Percentiles rank a stretch among this genome's conserved stretches.
phyloP scores from a whole-genome alignment of 1,139 yeast genomes.

The Lodderomyces jiufengensis region DNA sequence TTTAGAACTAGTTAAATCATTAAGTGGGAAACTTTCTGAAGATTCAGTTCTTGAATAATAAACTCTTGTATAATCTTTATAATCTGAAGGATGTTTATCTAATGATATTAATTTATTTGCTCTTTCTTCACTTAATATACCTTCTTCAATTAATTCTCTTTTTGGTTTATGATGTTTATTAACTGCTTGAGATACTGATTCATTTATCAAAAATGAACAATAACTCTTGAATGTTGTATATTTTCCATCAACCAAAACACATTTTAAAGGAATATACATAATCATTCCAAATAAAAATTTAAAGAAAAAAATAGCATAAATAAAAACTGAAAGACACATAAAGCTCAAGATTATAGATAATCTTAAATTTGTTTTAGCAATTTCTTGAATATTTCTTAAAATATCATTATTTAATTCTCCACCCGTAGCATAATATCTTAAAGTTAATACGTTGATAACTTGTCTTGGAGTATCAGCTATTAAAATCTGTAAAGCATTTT shows the following conservation, averaged over 20 bases:
- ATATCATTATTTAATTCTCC: conserved; percentile 44
- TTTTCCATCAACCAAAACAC: conserved; percentile 37
- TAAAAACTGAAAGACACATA: conserved; percentile 71
- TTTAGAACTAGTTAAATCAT: neutral
- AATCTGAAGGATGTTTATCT: conserved; percentile 6
- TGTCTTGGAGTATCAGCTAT: conserved; percentile 90
- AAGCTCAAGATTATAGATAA: conserved; percentile 71
- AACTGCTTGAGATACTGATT: conserved; percentile 50
- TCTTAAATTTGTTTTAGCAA: conserved; percentile 57
- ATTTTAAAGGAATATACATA: conserved; percentile 52
- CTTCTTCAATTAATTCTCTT: conserved; percentile 29
- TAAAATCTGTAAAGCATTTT: conserved; percentile 55
- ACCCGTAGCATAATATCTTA: conserved; percentile 52
- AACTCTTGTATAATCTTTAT: conserved; percentile 8
- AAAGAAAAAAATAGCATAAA: conserved; percentile 70
- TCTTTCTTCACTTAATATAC: conserved; percentile 21
- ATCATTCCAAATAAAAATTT: conserved; percentile 57
- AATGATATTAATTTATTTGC: conserved; percentile 11
- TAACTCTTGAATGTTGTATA: conserved; percentile 49
- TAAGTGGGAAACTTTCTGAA: conserved; percentile 6
- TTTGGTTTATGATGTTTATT: conserved; percentile 44
- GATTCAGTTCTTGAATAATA: conserved; percentile 5
- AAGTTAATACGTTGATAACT: conserved; percentile 72
- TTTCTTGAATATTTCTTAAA: conserved; percentile 48
- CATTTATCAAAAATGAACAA: conserved; percentile 55